Evolutionary conservation across 495 filamentous ascomycete genomes (phyloP), one percentile per base, ranked within the genome.

Genomic region (Penicillium subrubescens): DNA sequence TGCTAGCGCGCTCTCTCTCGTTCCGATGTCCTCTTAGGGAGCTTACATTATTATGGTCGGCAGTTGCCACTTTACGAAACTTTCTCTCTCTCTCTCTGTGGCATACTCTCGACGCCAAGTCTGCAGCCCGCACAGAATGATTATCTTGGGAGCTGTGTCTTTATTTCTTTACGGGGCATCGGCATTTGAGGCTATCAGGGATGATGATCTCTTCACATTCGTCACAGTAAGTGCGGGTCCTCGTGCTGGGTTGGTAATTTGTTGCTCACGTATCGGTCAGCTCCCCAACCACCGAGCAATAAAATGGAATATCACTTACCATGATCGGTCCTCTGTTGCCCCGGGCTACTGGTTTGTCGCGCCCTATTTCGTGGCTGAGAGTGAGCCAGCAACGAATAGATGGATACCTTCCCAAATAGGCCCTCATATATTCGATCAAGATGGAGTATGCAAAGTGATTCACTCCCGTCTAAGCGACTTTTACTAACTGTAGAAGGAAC

Each of bases 311-410:
- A 57, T 78, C 48, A 52, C 61, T 8, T 54, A 74, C 58, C 27
- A 72, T 35, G 69, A 78, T 43, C 68, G 68, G 25, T 65, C 65
- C 8, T 66, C 52, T 46, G 34, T 69, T 4, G 61, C 39, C 5
- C 75, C 75, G 0, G 76, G 76, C 2, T 77, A 77, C 51, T 78
- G 73, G 74, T 78, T 76, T 50, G 63, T 75, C n/a, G 67, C 72
- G 4, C 74, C 74, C 0, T 78, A 75, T 53, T 60, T 66, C 10
- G 60, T 68, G 33, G 61, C 70, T 11, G 60, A 63, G 11, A 58
- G 66, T 14, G 72, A 76, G n/a, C n/a, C 27, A 15, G 61, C 68
- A 7, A 62, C 64, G 0, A 61, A 59, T 8, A 39, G 60, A 44
- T 77, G 70, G 60, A 55, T 66, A 19, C 72, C 68, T 33, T 78